Evolutionary conservation across 495 filamentous ascomycete species (phyloP).

Genomic region (Podospora conica): DNA sequence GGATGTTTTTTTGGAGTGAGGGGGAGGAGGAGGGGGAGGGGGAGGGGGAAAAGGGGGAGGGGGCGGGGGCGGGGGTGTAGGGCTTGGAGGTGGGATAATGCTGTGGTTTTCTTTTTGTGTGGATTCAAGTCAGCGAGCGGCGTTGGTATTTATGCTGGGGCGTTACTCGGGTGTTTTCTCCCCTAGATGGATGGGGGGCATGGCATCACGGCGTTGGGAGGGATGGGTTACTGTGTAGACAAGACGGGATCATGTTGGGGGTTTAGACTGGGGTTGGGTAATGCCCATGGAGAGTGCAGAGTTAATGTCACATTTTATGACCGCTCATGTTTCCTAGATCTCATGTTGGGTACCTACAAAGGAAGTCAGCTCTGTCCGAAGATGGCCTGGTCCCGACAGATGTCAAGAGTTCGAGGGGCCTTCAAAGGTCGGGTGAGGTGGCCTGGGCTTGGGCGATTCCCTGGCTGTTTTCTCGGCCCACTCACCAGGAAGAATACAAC

Average conservation of each 20-base stretch:
- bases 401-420: no score
- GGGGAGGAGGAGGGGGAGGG: constrained; percentile 28
- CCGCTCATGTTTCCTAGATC: no score
- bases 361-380: no score
- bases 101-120: not conserved
- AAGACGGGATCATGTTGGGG: not conserved
- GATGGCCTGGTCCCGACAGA: no score
- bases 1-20: constrained; percentile 40
- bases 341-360: no score
- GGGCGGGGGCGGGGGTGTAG: not conserved
- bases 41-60: not conserved
- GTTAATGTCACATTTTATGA: not conserved
- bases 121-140: not conserved
- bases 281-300: not conserved
- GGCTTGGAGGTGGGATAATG: not conserved
- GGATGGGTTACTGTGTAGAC: not conserved
- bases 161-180: not conserved
- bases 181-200: not conserved
- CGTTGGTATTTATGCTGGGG: not conserved
- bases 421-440: no score
- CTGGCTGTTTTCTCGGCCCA: no score
- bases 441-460: no score
- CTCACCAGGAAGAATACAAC: no score
- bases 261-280: not conserved
- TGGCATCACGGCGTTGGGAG: not conserved